phyloP scores from a whole-genome alignment of 345 rosid genomes.

The Populus davidiana region DNA sequence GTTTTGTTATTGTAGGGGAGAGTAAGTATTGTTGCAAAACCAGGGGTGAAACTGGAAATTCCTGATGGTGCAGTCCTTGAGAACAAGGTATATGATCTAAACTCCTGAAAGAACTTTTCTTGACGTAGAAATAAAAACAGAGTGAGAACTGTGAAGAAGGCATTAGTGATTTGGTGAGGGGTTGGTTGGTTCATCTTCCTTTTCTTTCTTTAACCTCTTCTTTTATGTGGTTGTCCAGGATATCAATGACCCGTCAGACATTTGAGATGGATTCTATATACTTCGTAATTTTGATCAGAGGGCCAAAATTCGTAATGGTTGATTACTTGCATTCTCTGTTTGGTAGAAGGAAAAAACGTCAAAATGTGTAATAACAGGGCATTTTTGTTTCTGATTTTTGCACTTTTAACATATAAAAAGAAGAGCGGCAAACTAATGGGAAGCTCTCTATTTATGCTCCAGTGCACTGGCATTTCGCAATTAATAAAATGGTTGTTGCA shows the following conservation, averaged over 20 bases:
- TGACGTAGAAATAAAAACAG: too few species aligned
- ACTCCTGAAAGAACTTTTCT: not conserved
- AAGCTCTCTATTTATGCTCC: not conserved
- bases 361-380: too few species aligned
- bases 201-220: not conserved
- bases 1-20: conserved; percentile 29
- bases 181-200: not conserved
- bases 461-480: not conserved
- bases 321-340: not conserved
- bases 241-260: conserved; percentile 29
- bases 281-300: conserved; percentile 2
- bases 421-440: not conserved
- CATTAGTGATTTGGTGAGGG: too few species aligned
- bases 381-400: not conserved
- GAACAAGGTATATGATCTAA: conserved; percentile 33
- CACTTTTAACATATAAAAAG: not conserved
- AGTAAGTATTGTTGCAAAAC: conserved; percentile 42
- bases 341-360: not conserved
- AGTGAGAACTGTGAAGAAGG: too few species aligned
- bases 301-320: not conserved
- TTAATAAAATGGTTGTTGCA: not conserved
- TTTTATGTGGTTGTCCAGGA: conserved; percentile 32
- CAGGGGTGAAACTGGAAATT: conserved; percentile 45
- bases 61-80: conserved; percentile 42
- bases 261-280: conserved; percentile 15